These are phyloP conservation scores for Astragalus glycyphyllos DNA, from an alignment of 306 rosid species.

Conservation along the genomic window DNA sequence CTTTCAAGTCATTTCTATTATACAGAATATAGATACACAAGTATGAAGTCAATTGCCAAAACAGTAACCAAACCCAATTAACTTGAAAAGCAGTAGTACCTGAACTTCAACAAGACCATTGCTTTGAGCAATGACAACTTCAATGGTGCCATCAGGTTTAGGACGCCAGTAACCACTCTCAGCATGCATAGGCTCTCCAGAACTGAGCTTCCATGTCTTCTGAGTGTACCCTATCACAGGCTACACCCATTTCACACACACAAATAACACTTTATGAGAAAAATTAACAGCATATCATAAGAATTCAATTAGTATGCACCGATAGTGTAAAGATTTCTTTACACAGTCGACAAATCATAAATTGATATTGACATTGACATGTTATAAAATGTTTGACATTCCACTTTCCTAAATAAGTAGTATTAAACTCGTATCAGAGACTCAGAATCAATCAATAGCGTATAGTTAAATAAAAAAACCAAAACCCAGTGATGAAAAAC, in stretches of 20 bases:
- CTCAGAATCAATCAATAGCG: neutral
- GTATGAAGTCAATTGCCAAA: slow-evolving; percentile 16
- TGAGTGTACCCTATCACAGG: slow-evolving; percentile 77
- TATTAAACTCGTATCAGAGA: no score
- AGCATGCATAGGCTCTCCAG: slow-evolving; percentile 86
- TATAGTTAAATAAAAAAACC: neutral
- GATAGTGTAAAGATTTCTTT: no score
- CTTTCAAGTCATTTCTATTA: neutral
- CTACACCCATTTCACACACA: slow-evolving; percentile 50
- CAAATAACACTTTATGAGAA: neutral
- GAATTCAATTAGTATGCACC: no score
- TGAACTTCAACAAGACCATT: slow-evolving; percentile 90
- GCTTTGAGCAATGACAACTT: slow-evolving; percentile 87
- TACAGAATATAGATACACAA: slow-evolving; percentile 9
- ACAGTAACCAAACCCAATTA: slow-evolving; percentile 1
- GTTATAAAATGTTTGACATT: no score
- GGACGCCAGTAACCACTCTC: slow-evolving; percentile 94
- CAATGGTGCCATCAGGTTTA: slow-evolving; percentile 73
- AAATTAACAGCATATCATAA: neutral
- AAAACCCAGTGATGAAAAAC: slow-evolving; percentile 27
- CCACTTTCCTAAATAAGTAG: no score
- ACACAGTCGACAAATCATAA: no score
- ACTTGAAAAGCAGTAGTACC: slow-evolving; percentile 49
- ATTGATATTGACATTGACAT: no score
- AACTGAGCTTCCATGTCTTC: slow-evolving; percentile 82